These are phyloP conservation scores for Alternaria viburni DNA, from an alignment of 2,329 filamentous ascomycete genomes.

Conservation along the genomic window DNA sequence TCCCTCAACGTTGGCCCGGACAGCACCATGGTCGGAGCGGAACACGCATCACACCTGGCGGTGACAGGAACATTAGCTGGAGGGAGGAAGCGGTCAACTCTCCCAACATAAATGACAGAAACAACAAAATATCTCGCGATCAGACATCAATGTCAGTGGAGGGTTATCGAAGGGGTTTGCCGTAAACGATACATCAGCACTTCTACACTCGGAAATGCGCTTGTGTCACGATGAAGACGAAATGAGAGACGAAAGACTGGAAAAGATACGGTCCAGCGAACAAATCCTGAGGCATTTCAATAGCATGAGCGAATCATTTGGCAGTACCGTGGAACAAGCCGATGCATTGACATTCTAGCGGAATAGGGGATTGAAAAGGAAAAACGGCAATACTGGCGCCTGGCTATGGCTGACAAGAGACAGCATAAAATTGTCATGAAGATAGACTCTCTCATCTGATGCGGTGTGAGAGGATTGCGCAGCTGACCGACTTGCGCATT, in stretches of 20 bases:
- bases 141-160: not conserved
- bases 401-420: not conserved
- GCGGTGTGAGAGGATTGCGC: not conserved
- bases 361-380: not conserved
- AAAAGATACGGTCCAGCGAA: not conserved
- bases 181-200: not conserved
- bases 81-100: not conserved
- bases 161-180: not conserved
- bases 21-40: not conserved
- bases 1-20: not conserved
- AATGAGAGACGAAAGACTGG: not conserved
- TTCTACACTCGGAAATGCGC: not conserved
- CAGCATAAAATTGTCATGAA: not conserved
- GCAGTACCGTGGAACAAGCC: not conserved
- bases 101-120: not conserved
- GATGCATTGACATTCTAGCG: not conserved
- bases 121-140: no score
- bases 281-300: not conserved
- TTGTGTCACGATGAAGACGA: not conserved
- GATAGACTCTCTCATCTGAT: not conserved
- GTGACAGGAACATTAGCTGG: not conserved
- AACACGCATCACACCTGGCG: not conserved
- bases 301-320: not conserved
- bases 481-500: not conserved
- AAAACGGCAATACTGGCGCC: not conserved